Percentiles rank a stretch among this genome's conserved stretches.
These are phyloP conservation scores for Nyssa sinensis DNA, from an alignment of 148 eudicot genomes.

Conservation along the genomic window DNA sequence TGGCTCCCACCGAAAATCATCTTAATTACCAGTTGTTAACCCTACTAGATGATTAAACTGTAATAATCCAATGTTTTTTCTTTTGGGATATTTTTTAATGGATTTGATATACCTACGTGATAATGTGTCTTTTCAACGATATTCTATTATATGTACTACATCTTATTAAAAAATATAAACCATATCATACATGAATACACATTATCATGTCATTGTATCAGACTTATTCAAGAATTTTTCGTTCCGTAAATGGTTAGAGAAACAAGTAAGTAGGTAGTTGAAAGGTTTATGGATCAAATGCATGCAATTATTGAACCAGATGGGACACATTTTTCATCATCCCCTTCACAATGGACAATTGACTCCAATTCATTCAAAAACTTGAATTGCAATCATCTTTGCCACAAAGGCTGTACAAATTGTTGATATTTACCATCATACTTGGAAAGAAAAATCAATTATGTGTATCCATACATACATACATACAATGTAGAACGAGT, in stretches of 20 bases:
- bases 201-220: too few species aligned
- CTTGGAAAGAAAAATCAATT: background rate
- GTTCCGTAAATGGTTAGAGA: slow-evolving; percentile 35
- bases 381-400: background rate
- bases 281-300: slow-evolving; percentile 4
- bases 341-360: background rate
- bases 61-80: slow-evolving; percentile 26
- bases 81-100: too few species aligned
- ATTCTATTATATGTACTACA: too few species aligned
- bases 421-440: background rate
- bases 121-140: too few species aligned
- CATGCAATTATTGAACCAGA: slow-evolving; percentile 1
- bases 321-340: background rate
- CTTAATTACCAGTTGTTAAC: slow-evolving; percentile 9
- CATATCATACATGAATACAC: too few species aligned
- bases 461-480: too few species aligned
- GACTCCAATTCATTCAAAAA: background rate
- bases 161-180: too few species aligned
- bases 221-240: too few species aligned
- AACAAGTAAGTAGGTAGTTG: slow-evolving; percentile 7
- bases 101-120: too few species aligned
- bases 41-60: slow-evolving; percentile 17
- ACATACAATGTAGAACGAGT: too few species aligned
- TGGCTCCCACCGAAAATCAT: slow-evolving; percentile 8
- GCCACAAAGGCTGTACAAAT: background rate